phyloP scores from a whole-genome alignment of 495 filamentous ascomycete species.

The Neurospora intermedia region DNA sequence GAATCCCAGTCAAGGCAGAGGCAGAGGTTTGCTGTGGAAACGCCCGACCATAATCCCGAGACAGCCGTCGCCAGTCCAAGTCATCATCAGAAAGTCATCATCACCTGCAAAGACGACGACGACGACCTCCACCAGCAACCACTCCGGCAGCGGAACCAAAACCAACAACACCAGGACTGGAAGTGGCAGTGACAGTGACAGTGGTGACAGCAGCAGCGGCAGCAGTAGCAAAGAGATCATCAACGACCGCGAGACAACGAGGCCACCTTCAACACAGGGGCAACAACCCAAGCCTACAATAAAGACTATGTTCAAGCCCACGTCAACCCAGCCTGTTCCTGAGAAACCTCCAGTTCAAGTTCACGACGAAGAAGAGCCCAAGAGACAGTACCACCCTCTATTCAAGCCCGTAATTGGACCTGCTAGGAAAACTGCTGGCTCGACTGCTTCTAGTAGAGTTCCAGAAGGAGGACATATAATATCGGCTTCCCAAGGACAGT shows the following conservation, averaged over 20 bases:
- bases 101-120: neutral
- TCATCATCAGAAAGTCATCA: neutral
- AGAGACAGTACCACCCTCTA: neutral
- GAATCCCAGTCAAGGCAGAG: neutral
- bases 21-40: neutral
- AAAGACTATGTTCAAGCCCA: neutral
- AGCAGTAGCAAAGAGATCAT: neutral
- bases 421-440: neutral
- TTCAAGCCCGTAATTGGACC: neutral
- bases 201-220: neutral
- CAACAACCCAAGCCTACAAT: neutral
- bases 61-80: neutral
- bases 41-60: neutral
- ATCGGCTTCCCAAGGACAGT: neutral
- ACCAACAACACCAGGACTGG: neutral
- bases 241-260: neutral
- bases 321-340: neutral
- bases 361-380: neutral
- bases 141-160: neutral
- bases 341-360: neutral
- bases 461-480: neutral
- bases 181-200: neutral
- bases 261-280: neutral
- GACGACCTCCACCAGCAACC: neutral
- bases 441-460: neutral